Evolutionary conservation across 345 rosid species (phyloP), one percentile per base, ranked within the genome.

Genomic region (Corymbia maculata): DNA sequence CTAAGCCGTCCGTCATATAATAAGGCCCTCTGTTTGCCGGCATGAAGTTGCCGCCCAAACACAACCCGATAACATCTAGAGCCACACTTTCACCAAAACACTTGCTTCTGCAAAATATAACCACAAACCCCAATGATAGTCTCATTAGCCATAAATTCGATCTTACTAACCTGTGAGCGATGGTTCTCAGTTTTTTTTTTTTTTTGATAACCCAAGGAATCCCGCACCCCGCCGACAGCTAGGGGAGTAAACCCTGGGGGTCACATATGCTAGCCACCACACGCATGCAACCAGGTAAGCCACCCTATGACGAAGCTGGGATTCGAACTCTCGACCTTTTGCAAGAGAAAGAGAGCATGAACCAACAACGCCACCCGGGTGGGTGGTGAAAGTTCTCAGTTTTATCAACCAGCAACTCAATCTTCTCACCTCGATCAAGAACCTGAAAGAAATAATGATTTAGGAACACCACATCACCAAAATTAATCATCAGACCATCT

Each of bases 401-500:
- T 93, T 98, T 98, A 90, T 98, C 99, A 88, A 98, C 99, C 91
- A 98, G 92, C 86, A 98, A 94, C 93, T 97, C 99, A 89, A 98
- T 96, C 95, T 98, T 98, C 94, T 98, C 99, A 86, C 99, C 99
- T 80, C 99, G 97, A 89, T 97, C 99, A 86, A 98, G 98, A 92
- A 97, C 99, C 99, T 98, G 92, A 86, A 85, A 50, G 45, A 79
- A 85, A 84, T 16, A 42, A 32, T 5, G 26, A 53, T 86, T 51
- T 32, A 3, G 50, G 49, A 32, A 52, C 49, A 36, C 19, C 86
- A 9, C 64, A 51, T 51, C 49, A 51, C 26, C 82, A 87, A 88
- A 75, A n/a, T 32, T 70, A 51, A 86, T 79, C 61, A 85, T 85
- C 45, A 88, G 32, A 49, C 79, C 88, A 6, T 32, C 64, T 12